Conservation (phyloP, 1,284 basidiomycete genomes). For the Leccinum pallidistipes region DNA sequence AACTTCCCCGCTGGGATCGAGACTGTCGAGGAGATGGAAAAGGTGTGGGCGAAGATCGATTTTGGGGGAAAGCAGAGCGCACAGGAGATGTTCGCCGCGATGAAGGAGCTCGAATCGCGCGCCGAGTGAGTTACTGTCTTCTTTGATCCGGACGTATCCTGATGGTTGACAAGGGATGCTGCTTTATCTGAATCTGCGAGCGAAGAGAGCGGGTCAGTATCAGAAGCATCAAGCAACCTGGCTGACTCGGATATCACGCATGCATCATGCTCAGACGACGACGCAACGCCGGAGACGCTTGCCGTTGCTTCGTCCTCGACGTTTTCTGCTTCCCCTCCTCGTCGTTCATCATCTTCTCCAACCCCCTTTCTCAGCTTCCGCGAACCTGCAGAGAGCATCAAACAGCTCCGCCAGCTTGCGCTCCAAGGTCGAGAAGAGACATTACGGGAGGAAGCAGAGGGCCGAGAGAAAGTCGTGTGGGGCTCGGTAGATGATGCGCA, state of each 20-base stretch:
- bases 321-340: not conserved
- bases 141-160: not conserved
- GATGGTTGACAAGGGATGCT: not conserved
- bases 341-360: not conserved
- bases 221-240: not conserved
- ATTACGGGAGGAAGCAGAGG: conserved; percentile 25
- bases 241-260: not conserved
- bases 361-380: conserved; percentile 18
- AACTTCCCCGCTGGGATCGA: conserved; percentile 50
- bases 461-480: conserved; percentile 30
- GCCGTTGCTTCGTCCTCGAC: not conserved
- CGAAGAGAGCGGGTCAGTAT: not conserved
- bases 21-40: conserved; percentile 41
- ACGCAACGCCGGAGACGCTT: not conserved
- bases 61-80: conserved; percentile 37
- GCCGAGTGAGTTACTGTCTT: not conserved
- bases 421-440: conserved; percentile 31
- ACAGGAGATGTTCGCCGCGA: conserved; percentile 7
- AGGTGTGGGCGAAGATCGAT: conserved; percentile 50
- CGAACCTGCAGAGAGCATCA: conserved; percentile 13
- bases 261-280: not conserved
- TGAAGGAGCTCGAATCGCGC: not conserved
- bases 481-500: conserved; percentile 10
- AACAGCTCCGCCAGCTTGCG: conserved; percentile 23
- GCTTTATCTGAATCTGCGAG: not conserved